phyloP scores from a whole-genome alignment of 2,329 filamentous ascomycete species.

The Sordariomycetes sp. region DNA sequence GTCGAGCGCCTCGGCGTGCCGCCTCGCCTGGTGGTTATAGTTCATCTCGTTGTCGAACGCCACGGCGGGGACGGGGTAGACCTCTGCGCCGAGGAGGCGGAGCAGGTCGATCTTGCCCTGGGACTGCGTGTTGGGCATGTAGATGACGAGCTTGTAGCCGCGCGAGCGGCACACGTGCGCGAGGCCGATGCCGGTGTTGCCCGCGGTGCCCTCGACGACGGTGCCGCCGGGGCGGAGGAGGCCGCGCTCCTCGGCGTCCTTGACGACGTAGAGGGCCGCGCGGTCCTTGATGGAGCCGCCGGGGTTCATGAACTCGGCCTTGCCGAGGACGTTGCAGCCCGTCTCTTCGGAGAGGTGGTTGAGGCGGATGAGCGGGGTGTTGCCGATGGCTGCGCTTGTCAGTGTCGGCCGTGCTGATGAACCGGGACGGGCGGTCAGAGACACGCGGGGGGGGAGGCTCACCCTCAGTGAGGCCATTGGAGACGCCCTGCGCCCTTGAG shows the following conservation, averaged over 20 bases:
- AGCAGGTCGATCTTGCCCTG: slow-evolving; percentile 95
- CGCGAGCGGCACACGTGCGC: slow-evolving; percentile 89
- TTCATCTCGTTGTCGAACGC: slow-evolving; percentile 91
- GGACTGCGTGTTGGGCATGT: slow-evolving; percentile 98
- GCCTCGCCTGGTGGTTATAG: slow-evolving; percentile 90
- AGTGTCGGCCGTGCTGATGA: neutral
- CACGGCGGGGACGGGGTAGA: slow-evolving; percentile 90
- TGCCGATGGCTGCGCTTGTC: slow-evolving; percentile 68
- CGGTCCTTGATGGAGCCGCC: slow-evolving; percentile 94
- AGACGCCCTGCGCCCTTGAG: slow-evolving; percentile 66
- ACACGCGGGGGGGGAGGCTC: slow-evolving; percentile 12
- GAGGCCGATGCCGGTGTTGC: slow-evolving; percentile 95
- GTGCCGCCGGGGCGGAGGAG: slow-evolving; percentile 77
- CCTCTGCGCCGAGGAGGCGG: slow-evolving; percentile 81
- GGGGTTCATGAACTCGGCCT: slow-evolving; percentile 98
- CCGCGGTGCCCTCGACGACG: slow-evolving; percentile 91
- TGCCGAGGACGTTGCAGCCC: slow-evolving; percentile 86
- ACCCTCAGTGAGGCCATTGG: slow-evolving; percentile 74
- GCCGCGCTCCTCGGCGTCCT: slow-evolving; percentile 82
- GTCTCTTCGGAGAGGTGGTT: slow-evolving; percentile 82
- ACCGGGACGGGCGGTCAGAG: neutral
- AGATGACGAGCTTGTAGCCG: slow-evolving; percentile 93
- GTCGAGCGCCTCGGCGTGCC: slow-evolving; percentile 75
- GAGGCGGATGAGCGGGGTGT: slow-evolving; percentile 86
- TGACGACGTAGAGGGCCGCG: slow-evolving; percentile 85